phyloP scores from a whole-genome alignment of 2,329 filamentous ascomycete species.

The Cladosporium sphaerospermum region DNA sequence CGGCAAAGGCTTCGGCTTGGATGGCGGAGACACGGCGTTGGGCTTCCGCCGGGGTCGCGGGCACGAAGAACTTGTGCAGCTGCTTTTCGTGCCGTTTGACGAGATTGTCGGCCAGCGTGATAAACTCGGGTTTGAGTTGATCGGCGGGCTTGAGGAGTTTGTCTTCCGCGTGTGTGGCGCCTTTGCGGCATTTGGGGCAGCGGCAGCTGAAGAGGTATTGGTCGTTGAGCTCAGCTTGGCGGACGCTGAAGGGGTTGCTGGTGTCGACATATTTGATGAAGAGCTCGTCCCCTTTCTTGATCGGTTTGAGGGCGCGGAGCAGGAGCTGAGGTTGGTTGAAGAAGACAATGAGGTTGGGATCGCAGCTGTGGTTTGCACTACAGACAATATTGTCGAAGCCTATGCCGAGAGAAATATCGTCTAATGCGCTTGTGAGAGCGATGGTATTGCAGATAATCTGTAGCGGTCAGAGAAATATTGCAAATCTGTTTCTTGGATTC shows the following conservation, averaged over 20 bases:
- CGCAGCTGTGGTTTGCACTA: constrained; percentile 57
- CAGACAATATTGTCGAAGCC: constrained; percentile 50
- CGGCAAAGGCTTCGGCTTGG: constrained; percentile 23
- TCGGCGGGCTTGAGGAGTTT: constrained; percentile 32
- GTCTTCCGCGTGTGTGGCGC: constrained; percentile 35
- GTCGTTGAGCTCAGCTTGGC: constrained; percentile 46
- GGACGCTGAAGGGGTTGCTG: constrained; percentile 45
- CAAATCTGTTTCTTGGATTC: not conserved
- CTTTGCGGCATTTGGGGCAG: constrained; percentile 46
- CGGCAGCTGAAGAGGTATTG: constrained; percentile 55
- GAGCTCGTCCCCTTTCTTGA: constrained; percentile 51
- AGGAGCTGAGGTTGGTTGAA: constrained; percentile 49
- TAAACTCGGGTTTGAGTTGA: constrained; percentile 20
- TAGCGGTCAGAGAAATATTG: constrained; percentile 5
- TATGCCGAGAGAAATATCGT: constrained; percentile 52
- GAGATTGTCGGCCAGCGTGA: constrained; percentile 18
- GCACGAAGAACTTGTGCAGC: constrained; percentile 17
- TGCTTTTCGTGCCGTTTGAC: constrained; percentile 19
- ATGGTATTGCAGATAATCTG: constrained; percentile 54
- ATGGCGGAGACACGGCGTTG: constrained; percentile 20
- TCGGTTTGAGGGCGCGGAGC: constrained; percentile 47
- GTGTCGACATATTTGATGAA: constrained; percentile 57
- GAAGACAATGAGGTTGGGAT: constrained; percentile 52
- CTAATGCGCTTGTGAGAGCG: constrained; percentile 49
- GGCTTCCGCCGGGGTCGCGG: constrained; percentile 14